Percentiles rank a stretch among this genome's conserved stretches.
Evolutionary conservation across 208 protist genomes (phyloP).

Genomic region (Acanthamoeba triangularis): DNA sequence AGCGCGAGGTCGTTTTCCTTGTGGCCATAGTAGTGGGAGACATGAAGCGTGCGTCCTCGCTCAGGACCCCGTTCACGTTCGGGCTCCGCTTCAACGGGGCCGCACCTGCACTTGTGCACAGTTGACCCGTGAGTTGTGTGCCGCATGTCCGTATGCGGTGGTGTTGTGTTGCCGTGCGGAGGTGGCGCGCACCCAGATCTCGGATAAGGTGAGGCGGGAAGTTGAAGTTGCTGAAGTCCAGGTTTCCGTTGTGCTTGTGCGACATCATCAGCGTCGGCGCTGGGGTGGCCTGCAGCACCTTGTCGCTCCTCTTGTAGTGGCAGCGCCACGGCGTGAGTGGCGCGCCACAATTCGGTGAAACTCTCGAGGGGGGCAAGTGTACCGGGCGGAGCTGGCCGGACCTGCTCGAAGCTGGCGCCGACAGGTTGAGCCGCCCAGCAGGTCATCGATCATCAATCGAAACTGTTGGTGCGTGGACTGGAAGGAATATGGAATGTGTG

Average conservation of each 20-base stretch:
- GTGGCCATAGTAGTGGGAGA: background rate
- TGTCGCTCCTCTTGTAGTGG: background rate
- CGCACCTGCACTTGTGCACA: background rate
- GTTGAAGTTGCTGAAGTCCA: conserved; percentile 70
- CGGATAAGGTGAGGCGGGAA: background rate
- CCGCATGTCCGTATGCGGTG: background rate
- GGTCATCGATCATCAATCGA: background rate
- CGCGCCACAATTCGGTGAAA: no score
- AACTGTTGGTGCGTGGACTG: background rate
- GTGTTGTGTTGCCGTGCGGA: background rate
- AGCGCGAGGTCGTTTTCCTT: conserved; percentile 40
- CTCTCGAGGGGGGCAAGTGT: background rate
- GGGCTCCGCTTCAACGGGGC: conserved; percentile 2
- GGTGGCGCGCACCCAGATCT: background rate
- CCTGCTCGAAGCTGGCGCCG: background rate
- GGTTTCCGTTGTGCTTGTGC: conserved; percentile 56
- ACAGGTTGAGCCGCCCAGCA: background rate
- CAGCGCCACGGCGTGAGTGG: background rate
- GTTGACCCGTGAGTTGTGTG: background rate
- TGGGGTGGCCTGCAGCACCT: background rate
- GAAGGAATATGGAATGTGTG: no score
- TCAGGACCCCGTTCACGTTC: background rate
- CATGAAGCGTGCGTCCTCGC: conserved; percentile 3
- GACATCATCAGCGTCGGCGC: background rate
- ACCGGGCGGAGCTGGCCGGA: background rate